Evolutionary conservation across 208 protist genomes (phyloP), one percentile per base, ranked within the genome.

Genomic region (Trypanosoma scelopori): DNA sequence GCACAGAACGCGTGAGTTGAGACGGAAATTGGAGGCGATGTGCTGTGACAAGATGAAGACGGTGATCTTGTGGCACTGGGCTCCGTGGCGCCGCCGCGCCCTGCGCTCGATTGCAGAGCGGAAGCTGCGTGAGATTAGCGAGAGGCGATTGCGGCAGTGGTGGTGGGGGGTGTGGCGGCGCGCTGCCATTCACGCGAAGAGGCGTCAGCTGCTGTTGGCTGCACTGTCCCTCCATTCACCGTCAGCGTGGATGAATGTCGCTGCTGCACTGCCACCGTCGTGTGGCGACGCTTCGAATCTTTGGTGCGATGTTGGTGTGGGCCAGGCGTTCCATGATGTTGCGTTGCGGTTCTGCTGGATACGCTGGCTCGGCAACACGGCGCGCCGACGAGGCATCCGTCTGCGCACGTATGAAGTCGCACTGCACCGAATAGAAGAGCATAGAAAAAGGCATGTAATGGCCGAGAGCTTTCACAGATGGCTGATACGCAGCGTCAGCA

Each of bases 321-420:
- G n/a, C 25, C 11, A 9, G 20, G 42, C 18, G 6, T 50, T 52
- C 32, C 12, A n/a, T 32, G 11, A 25, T 20, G 12, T 66, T 30
- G 25, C 48, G 3, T 25, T 66, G 22, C 60, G 30, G 1, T 66
- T 56, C 45, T 66, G 48, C 30, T 66, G n/a, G 18, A 66, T 66
- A 12, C 60, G 45, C 1, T 66, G 60, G 60, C 30, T 66, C 16
- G 47, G 32, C 5, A 35, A 45, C 16, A 56, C 30, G 13, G 49
- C 37, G 15, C 30, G 16, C 16, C 20, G 35, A 15, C 46, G 60
- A 7, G 60, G 30, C 13, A 56, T 15, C 1, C 60, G 60, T n/a
- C 37, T 66, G 30, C 49, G 42, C 18, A 32, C 13, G 20, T 66
- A 66, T 56, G 35, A 55, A 20, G 9, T 15, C 9, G 23, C 37